Conservation (phyloP, 177 flowering plant species). For the Vitis hybrid region DNA sequence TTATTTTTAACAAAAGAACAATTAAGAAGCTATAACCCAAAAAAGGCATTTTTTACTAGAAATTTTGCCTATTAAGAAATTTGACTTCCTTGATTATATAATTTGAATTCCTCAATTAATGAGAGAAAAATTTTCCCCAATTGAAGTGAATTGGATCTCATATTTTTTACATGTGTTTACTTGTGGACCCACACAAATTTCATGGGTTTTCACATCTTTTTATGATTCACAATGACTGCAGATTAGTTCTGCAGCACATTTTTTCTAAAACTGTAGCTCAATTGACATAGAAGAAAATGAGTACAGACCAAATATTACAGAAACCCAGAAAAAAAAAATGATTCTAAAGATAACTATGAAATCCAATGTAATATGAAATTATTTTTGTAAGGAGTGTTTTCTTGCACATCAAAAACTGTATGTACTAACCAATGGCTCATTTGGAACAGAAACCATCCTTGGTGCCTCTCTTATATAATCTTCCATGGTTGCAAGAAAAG, state of each 20-base stretch:
- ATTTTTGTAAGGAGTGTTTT: neutral
- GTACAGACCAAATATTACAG: neutral
- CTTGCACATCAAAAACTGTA: neutral
- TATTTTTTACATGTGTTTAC: no score
- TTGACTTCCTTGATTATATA: no score
- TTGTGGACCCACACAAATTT: no score
- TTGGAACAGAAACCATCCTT: constrained; percentile 70
- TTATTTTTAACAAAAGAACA: no score
- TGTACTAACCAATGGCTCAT: constrained; percentile 71
- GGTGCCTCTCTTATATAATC: constrained; percentile 98
- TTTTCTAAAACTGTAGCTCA: neutral
- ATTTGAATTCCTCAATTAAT: no score
- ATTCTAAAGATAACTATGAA: no score
- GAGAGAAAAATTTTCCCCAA: no score
- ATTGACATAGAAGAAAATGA: neutral
- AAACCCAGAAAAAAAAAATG: neutral
- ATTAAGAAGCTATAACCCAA: no score
- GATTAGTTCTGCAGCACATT: constrained; percentile 17
- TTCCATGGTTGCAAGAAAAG: constrained; percentile 95
- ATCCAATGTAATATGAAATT: neutral
- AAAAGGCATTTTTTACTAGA: no score
- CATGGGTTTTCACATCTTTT: no score
- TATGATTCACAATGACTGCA: constrained; percentile 23
- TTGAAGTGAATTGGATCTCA: no score
- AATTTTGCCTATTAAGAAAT: no score